phyloP scores from a whole-genome alignment of 305 asterid species.

The Rubia tinctorum region DNA sequence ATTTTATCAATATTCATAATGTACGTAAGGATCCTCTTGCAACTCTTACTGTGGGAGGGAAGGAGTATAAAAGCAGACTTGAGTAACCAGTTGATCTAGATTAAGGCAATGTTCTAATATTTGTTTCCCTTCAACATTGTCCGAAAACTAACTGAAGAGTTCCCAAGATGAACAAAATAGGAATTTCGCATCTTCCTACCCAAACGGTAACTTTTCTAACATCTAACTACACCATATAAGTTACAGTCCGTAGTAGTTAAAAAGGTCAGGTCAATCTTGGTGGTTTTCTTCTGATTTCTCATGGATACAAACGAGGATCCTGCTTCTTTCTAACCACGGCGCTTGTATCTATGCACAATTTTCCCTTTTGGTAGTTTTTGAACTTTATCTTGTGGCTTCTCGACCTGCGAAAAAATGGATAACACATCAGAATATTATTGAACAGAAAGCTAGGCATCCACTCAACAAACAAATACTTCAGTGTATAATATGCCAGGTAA shows the following conservation, averaged over 20 bases:
- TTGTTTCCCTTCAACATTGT: background rate
- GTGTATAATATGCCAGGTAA: background rate
- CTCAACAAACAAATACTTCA: background rate
- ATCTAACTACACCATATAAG: background rate
- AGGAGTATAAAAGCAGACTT: too few relatives aligned
- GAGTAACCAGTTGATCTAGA: too few relatives aligned
- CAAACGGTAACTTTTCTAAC: background rate
- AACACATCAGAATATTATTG: background rate
- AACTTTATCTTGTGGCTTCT: background rate
- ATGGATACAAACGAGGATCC: background rate
- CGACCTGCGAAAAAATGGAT: background rate
- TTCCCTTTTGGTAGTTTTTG: background rate
- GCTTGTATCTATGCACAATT: background rate
- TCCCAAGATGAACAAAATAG: background rate
- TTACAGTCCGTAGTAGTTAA: background rate
- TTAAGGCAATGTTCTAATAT: too few relatives aligned
- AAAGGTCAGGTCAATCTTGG: background rate
- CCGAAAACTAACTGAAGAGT: background rate
- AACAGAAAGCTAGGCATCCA: background rate
- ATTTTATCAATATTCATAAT: too few relatives aligned
- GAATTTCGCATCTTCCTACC: background rate
- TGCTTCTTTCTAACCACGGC: background rate
- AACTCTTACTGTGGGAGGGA: too few relatives aligned
- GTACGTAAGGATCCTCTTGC: too few relatives aligned
- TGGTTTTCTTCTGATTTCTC: background rate